A percentile compares a stretch with the other conserved stretches of the same genome.
Evolutionary conservation across 352 stramenopile genomes (phyloP).

Genomic region (Phytophthora capsici): DNA sequence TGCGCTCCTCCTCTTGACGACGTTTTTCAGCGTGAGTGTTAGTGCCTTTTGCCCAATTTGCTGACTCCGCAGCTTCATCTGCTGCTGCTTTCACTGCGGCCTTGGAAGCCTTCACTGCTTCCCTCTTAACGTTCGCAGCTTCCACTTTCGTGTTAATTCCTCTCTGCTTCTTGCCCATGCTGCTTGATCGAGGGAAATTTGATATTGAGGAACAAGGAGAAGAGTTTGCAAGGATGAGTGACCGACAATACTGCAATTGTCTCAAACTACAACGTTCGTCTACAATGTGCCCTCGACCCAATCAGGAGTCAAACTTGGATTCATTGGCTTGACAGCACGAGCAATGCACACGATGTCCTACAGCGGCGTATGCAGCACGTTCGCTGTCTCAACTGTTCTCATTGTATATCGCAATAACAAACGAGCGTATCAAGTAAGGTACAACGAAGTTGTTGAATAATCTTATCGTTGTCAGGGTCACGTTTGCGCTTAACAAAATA

Average conservation of each 20-base stretch:
- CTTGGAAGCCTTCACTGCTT: constrained; percentile 56
- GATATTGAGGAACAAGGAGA: background rate
- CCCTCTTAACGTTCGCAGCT: constrained; percentile 76
- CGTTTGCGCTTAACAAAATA: no score
- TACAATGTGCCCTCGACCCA: constrained; percentile 13
- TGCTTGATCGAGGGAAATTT: constrained; percentile 18
- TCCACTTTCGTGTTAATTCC: constrained; percentile 77
- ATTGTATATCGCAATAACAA: no score
- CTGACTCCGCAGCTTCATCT: constrained; percentile 48
- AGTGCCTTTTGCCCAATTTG: constrained; percentile 65
- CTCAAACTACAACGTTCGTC: background rate
- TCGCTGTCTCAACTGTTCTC: no score
- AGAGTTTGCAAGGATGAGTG: background rate
- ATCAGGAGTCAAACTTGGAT: background rate
- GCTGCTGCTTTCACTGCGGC: constrained; percentile 56
- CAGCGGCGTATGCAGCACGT: no score
- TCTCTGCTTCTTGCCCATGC: constrained; percentile 57
- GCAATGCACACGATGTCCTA: no score
- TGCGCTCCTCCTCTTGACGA: constrained; percentile 66
- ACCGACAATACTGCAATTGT: background rate
- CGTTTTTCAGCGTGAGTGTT: constrained; percentile 49
- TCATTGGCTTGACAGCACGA: constrained; percentile 7
- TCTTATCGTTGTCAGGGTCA: no score
- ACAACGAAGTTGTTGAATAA: no score
- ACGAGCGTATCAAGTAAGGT: no score